Evolutionary conservation across 306 rosid genomes (phyloP).

Genomic region (Astragalus membranaceus): DNA sequence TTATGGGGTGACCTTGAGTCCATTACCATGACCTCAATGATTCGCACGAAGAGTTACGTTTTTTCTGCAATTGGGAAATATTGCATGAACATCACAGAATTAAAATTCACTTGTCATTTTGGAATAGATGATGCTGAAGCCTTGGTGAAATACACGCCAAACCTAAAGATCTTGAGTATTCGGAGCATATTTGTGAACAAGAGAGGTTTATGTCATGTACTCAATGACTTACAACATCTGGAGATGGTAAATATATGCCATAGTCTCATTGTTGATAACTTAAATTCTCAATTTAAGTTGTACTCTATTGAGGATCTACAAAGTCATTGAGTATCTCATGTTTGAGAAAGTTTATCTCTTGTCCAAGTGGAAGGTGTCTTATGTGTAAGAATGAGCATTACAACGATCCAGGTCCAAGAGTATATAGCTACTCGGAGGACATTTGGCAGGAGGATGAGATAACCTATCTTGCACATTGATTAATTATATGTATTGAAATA

Average conservation of each 20-base stretch:
- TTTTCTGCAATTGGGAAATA: not conserved
- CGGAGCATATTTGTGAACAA: not conserved
- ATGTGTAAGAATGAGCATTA: not conserved
- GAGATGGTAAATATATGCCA: conserved; percentile 24
- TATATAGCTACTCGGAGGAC: too few relatives aligned
- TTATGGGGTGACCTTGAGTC: conserved; percentile 28
- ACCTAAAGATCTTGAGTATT: conserved; percentile 18
- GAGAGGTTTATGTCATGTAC: conserved; percentile 1
- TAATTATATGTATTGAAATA: too few relatives aligned
- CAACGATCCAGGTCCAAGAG: too few relatives aligned
- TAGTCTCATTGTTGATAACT: not conserved
- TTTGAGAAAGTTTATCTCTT: not conserved
- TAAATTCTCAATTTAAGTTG: too few relatives aligned
- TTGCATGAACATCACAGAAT: not conserved
- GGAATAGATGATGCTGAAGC: not conserved
- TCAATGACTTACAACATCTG: not conserved
- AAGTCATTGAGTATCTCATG: not conserved
- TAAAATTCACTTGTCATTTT: conserved; percentile 14
- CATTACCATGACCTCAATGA: not conserved
- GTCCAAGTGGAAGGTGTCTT: not conserved
- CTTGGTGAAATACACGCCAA: not conserved
- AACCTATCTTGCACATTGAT: too few relatives aligned
- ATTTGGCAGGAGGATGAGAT: too few relatives aligned
- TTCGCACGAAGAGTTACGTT: not conserved
- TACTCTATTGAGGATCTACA: not conserved